A percentile compares a stretch with the other conserved stretches of the same genome.
Evolutionary conservation across 148 eudicot species (phyloP).

Genomic region (Salicornia ramosissima): DNA sequence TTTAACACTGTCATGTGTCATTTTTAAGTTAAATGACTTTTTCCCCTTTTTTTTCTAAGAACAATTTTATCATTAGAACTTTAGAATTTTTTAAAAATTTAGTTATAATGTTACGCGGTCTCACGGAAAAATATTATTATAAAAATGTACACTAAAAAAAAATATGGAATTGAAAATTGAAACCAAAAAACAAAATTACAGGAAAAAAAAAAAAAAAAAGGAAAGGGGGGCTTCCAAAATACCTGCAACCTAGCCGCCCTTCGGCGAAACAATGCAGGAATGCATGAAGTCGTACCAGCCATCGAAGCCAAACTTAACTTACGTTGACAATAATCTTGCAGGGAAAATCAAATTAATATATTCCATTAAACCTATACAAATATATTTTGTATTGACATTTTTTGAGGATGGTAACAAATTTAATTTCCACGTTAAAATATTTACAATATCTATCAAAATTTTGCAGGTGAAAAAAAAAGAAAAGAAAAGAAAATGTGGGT

Average conservation of each 20-base stretch:
- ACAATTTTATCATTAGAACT: too few relatives aligned
- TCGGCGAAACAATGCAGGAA: slow-evolving; percentile 41
- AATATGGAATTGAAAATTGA: too few relatives aligned
- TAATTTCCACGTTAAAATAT: too few relatives aligned
- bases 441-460: background rate
- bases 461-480: background rate
- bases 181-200: too few relatives aligned
- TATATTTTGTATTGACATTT: background rate
- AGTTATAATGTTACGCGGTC: too few relatives aligned
- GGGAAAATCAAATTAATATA: slow-evolving; percentile 15
- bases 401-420: background rate
- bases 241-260: slow-evolving; percentile 48
- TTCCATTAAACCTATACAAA: slow-evolving; percentile 7
- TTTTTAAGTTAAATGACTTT: too few relatives aligned
- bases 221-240: slow-evolving; percentile 11
- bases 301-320: slow-evolving; percentile 4
- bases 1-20: too few relatives aligned
- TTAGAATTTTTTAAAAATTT: too few relatives aligned
- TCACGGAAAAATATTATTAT: too few relatives aligned
- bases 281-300: slow-evolving; percentile 33
- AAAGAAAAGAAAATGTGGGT: background rate
- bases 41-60: too few relatives aligned
- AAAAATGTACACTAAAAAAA: too few relatives aligned
- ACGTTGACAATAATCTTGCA: background rate
- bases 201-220: too few relatives aligned